A percentile compares a stretch with the other conserved stretches of the same genome.
phyloP scores from a whole-genome alignment of 805 yeast genomes.

The Candida sonorensis region DNA sequence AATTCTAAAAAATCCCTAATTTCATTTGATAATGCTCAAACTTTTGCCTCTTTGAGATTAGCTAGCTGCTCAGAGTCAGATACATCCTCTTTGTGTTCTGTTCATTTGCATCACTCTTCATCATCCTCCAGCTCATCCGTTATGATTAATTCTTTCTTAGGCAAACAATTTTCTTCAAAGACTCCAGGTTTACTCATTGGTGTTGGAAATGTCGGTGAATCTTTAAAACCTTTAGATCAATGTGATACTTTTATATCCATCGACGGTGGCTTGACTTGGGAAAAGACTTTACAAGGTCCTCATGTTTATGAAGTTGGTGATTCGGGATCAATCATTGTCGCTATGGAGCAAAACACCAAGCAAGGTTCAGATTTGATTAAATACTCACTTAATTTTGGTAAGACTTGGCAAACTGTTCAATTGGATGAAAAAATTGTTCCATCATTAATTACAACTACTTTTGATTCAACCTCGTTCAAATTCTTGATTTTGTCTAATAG shows the following conservation, averaged over 20 bases:
- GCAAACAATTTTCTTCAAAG: slow-evolving; percentile 30
- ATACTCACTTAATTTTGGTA: slow-evolving; percentile 65
- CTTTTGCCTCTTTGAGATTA: slow-evolving; percentile 5
- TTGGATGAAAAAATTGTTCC: slow-evolving; percentile 38
- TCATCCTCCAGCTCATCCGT: no score
- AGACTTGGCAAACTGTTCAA: slow-evolving; percentile 43
- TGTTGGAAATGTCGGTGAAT: slow-evolving; percentile 32
- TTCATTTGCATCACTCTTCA: slow-evolving; percentile 34
- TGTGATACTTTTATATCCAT: slow-evolving; percentile 51
- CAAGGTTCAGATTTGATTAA: slow-evolving; percentile 26
- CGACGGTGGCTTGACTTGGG: slow-evolving; percentile 68
- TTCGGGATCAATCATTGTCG: slow-evolving; percentile 61
- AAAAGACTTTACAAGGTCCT: slow-evolving; percentile 45
- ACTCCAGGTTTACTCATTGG: slow-evolving; percentile 41
- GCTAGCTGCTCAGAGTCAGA: slow-evolving; percentile 4
- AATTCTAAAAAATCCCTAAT: slow-evolving; percentile 12
- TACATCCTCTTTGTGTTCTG: slow-evolving; percentile 5
- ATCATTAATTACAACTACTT: slow-evolving; percentile 41
- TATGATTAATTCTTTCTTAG: slow-evolving; percentile 18
- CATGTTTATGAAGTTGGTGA: slow-evolving; percentile 57
- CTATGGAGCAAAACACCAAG: slow-evolving; percentile 31
- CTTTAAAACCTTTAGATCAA: slow-evolving; percentile 19
- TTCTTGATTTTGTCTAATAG: slow-evolving; percentile 42
- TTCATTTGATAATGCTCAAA: slow-evolving; percentile 9
- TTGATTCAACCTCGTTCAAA: slow-evolving; percentile 58